phyloP scores from a whole-genome alignment of 345 rosid genomes.

The Melaleuca quinquenervia region DNA sequence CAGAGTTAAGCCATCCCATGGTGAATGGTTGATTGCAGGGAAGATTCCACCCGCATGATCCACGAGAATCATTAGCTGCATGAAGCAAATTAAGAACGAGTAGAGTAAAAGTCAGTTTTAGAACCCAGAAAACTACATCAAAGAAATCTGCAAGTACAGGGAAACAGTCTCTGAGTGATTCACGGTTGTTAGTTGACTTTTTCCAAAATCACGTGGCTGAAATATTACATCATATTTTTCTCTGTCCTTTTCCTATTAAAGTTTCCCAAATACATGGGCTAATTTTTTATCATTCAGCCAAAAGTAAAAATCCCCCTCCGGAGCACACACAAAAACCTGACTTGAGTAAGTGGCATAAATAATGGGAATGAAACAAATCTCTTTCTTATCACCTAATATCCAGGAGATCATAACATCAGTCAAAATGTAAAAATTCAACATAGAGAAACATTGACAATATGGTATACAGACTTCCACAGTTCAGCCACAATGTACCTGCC shows the following conservation, averaged over 20 bases:
- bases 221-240: background rate
- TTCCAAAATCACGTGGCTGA: background rate
- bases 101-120: background rate
- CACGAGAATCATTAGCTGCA: slow-evolving; percentile 88
- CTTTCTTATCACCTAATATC: background rate
- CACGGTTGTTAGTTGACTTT: background rate
- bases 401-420: background rate
- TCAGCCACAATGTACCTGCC: background rate
- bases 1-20: slow-evolving; percentile 81
- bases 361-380: background rate
- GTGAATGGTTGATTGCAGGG: slow-evolving; percentile 79
- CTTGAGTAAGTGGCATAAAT: background rate
- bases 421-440: background rate
- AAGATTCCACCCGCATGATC: slow-evolving; percentile 75
- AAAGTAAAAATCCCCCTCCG: background rate
- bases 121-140: background rate
- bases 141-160: background rate
- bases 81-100: background rate
- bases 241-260: background rate
- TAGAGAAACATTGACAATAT: background rate
- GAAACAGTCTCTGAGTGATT: background rate
- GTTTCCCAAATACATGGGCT: background rate
- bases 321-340: background rate
- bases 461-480: background rate
- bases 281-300: background rate